These are phyloP conservation scores for Lomentospora prolificans DNA, from an alignment of 2,329 filamentous ascomycete species.

Conservation along the genomic window DNA sequence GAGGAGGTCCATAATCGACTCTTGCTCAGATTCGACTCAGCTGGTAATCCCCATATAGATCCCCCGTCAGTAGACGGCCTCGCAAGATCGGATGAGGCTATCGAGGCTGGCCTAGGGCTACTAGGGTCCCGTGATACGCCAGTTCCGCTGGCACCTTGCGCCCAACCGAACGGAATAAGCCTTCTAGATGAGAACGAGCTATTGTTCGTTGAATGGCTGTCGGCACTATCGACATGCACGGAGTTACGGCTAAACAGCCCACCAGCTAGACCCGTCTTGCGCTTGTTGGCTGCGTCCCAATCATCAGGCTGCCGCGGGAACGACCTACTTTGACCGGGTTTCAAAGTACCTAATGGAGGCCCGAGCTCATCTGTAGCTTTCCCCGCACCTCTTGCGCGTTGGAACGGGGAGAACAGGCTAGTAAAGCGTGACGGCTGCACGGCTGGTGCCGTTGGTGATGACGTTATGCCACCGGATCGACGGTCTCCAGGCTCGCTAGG, in stretches of 20 bases:
- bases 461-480: conserved; percentile 17
- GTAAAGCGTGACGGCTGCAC: conserved; percentile 27
- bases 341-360: conserved; percentile 58
- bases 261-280: conserved; percentile 45
- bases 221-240: conserved; percentile 32
- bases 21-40: conserved; percentile 35
- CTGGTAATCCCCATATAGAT: conserved; percentile 58
- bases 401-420: conserved; percentile 48
- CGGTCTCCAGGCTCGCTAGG: conserved; percentile 10
- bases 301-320: conserved; percentile 57
- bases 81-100: conserved; percentile 60
- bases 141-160: conserved; percentile 32
- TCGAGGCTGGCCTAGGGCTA: conserved; percentile 58
- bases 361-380: conserved; percentile 54
- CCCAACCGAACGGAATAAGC: conserved; percentile 40
- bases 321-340: conserved; percentile 65
- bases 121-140: conserved; percentile 44
- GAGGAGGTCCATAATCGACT: conserved; percentile 57
- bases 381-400: conserved; percentile 45
- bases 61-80: conserved; percentile 71
- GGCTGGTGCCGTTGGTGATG: conserved; percentile 28
- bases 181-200: conserved; percentile 29
- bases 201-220: conserved; percentile 17
- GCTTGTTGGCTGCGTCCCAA: conserved; percentile 41
- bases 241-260: conserved; percentile 52